Percentiles rank a stretch among this genome's conserved stretches.
Evolutionary conservation across 495 filamentous ascomycete genomes (phyloP).

Genomic region (Cercophora scortea): DNA sequence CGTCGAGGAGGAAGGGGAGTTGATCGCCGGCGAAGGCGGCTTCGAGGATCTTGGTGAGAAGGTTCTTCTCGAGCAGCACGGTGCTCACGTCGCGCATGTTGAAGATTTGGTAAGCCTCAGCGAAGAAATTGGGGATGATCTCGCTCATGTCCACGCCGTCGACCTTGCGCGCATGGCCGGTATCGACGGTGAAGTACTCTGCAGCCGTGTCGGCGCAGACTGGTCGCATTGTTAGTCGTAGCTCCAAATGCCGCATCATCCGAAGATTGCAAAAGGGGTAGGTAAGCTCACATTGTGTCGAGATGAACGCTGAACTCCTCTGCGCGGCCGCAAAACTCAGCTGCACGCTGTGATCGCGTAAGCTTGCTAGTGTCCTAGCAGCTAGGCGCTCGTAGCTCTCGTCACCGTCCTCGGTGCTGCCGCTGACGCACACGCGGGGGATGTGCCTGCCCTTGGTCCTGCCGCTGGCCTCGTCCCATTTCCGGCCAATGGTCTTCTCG

Average conservation of each 20-base stretch:
- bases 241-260: not conserved
- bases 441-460: not conserved
- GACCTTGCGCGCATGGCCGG: constrained; percentile 20
- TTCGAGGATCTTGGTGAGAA: constrained; percentile 11
- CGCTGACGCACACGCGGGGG: constrained; percentile 13
- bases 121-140: constrained; percentile 23
- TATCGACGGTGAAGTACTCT: constrained; percentile 20
- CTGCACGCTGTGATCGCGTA: constrained; percentile 14
- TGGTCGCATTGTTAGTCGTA: not conserved
- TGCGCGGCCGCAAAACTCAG: constrained; percentile 20
- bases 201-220: constrained; percentile 16
- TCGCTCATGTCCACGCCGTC: constrained; percentile 21
- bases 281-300: constrained; percentile 13
- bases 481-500: constrained; percentile 11
- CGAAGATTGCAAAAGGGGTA: not conserved
- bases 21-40: constrained; percentile 13
- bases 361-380: constrained; percentile 6
- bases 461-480: constrained; percentile 10
- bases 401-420: constrained; percentile 7
- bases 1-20: constrained; percentile 10
- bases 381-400: constrained; percentile 13
- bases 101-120: constrained; percentile 20
- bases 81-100: constrained; percentile 15
- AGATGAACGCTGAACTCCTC: constrained; percentile 14
- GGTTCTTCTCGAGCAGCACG: constrained; percentile 7